Evolutionary conservation across 305 asterid genomes (phyloP).

Genomic region (Fraxinus latifolia): DNA sequence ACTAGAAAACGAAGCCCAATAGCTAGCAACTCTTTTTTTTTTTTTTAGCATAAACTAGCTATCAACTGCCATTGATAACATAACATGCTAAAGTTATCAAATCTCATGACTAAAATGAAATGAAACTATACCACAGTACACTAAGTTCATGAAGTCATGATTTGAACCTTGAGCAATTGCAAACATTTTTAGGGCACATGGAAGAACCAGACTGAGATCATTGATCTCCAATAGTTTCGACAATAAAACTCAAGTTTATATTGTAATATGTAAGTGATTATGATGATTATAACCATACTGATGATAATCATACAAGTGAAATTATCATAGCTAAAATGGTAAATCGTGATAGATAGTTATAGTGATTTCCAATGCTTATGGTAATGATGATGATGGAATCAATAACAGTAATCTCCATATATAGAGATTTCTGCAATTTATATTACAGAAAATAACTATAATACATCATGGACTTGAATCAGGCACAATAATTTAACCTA

Average conservation of each 20-base stretch:
- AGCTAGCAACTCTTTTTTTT: no score
- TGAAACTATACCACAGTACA: conserved; percentile 63
- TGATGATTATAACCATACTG: not conserved
- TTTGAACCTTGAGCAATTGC: conserved; percentile 68
- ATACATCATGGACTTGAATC: not conserved
- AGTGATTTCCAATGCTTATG: not conserved
- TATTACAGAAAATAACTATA: not conserved
- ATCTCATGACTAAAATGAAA: conserved; percentile 5
- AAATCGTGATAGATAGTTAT: not conserved
- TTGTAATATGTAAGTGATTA: not conserved
- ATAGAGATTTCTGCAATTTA: not conserved
- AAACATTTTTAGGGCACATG: conserved; percentile 72
- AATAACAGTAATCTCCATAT: not conserved
- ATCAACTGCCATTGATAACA: not conserved
- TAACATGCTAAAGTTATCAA: not conserved
- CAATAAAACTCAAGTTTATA: conserved; percentile 17
- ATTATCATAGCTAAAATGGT: not conserved
- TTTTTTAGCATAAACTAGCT: not conserved
- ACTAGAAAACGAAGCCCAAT: not conserved
- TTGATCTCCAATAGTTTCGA: conserved; percentile 59
- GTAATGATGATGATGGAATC: not conserved
- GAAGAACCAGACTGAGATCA: conserved; percentile 78
- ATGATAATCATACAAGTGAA: not conserved
- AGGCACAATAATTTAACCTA: not conserved
- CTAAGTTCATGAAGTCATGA: conserved; percentile 66